phyloP scores from a whole-genome alignment of 352 stramenopile species.

The Aphanomyces invadans region DNA sequence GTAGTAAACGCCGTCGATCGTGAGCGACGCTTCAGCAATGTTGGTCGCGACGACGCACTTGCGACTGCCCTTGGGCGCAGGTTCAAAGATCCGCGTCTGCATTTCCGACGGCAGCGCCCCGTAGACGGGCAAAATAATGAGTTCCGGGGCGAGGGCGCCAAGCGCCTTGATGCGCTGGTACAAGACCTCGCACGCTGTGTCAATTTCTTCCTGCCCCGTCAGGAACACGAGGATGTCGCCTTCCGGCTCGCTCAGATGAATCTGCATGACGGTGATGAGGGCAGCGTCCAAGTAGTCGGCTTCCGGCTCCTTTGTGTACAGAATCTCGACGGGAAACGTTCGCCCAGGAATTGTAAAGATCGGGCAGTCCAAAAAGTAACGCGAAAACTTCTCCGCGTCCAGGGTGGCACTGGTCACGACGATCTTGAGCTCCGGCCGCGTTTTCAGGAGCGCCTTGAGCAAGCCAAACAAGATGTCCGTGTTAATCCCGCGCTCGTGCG shows the following conservation, averaged over 20 bases:
- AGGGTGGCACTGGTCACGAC: slow-evolving; percentile 93
- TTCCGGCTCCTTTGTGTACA: slow-evolving; percentile 99
- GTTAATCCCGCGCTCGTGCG: slow-evolving; percentile 97
- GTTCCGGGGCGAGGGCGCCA: slow-evolving; percentile 92
- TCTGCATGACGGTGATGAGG: slow-evolving; percentile 99
- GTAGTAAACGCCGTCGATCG: slow-evolving; percentile 97
- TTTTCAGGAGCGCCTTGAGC: slow-evolving; percentile 81
- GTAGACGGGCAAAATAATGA: slow-evolving; percentile 98
- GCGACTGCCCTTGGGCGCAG: slow-evolving; percentile 88
- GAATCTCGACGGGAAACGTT: slow-evolving; percentile 96
- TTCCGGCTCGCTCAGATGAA: slow-evolving; percentile 96
- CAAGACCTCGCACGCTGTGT: slow-evolving; percentile 96
- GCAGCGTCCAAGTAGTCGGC: slow-evolving; percentile 97
- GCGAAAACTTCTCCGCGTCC: slow-evolving; percentile 97
- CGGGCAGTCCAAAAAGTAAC: slow-evolving; percentile 96
- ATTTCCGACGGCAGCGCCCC: slow-evolving; percentile 97
- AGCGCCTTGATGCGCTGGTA: slow-evolving; percentile 97
- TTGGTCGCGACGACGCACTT: slow-evolving; percentile 99
- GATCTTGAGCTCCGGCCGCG: slow-evolving; percentile 83
- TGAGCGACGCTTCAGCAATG: slow-evolving; percentile 99
- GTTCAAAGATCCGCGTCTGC: slow-evolving; percentile 99
- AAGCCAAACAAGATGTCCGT: slow-evolving; percentile 98
- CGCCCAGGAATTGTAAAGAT: slow-evolving; percentile 99
- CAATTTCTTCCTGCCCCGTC: slow-evolving; percentile 99
- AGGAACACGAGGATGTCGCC: slow-evolving; percentile 99